Conservation (phyloP, 768 basidiomycete genomes). For the Boletus rufocinnamomeus region DNA sequence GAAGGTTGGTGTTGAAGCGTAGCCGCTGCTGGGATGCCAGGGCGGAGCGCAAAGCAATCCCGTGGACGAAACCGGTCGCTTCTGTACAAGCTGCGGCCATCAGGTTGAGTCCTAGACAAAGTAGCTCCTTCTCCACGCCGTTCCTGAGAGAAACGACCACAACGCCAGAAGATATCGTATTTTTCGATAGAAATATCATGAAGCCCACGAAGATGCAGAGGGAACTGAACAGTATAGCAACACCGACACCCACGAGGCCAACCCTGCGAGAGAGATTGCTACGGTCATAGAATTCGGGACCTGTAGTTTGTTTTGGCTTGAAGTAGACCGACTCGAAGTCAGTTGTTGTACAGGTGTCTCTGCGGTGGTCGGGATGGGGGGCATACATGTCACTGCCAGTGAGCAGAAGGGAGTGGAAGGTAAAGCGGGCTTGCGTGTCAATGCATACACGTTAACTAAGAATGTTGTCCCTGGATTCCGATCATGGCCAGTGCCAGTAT, state of each 20-base stretch:
- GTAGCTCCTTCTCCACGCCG: conserved; percentile 19
- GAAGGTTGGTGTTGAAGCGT: conserved; percentile 33
- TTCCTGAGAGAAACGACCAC: conserved; percentile 21
- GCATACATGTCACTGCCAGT: conserved; percentile 9
- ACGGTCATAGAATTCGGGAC: conserved; percentile 33
- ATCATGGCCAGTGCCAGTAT: conserved; percentile 1
- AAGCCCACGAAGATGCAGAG: conserved; percentile 28
- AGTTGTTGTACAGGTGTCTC: conserved; percentile 11
- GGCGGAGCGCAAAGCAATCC: conserved; percentile 30
- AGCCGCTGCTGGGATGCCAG: conserved; percentile 29
- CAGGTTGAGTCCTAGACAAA: conserved; percentile 30
- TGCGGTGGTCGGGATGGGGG: background rate
- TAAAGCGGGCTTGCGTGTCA: background rate
- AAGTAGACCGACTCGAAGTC: conserved; percentile 28
- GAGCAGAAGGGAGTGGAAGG: background rate
- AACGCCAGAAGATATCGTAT: conserved; percentile 27
- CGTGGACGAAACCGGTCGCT: conserved; percentile 32
- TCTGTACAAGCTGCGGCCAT: conserved; percentile 33
- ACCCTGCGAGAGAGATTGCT: conserved; percentile 27
- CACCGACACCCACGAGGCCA: conserved; percentile 27
- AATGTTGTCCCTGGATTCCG: conserved; percentile 6
- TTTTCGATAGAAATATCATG: conserved; percentile 26
- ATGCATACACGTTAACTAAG: background rate
- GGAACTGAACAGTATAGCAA: conserved; percentile 24
- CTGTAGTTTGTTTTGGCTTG: conserved; percentile 23